Evolutionary conservation across 768 basidiomycete genomes (phyloP), one percentile per base, ranked within the genome.

Genomic region (Lentinus brumalis): DNA sequence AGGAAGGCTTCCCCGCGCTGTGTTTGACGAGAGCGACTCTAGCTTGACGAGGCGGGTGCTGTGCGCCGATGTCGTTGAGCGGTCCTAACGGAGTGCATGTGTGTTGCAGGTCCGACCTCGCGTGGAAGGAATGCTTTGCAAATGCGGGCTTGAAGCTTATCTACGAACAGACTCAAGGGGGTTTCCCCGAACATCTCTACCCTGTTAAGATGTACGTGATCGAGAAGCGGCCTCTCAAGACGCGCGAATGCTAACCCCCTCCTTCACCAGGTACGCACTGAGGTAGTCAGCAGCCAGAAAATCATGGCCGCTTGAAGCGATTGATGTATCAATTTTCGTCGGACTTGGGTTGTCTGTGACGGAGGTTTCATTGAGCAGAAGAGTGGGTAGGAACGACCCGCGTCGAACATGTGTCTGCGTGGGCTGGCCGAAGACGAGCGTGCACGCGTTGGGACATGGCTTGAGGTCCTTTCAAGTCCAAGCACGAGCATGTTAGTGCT

Each of bases 21-120:
- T 86, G 8, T 93, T 94, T 67, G 96, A 98, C 69, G 86, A 89
- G 58, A 78, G 89, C 58, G 96, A 99, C 74, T 95, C 92, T 16
- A 95, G 91, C 70, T 76, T 96, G 69, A 98, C 92, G 9, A 85
- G 96, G 96, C 92, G 53, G 0, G 47, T 38, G 12, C 31, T 49
- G 16, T 29, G 50, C 21, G 9, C n/a, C 50, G 5, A 29, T 38
- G 29, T 5, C 40, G 41, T 40, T 35, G 11, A 51, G 21, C 61
- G n/a, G 40, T 38, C 7, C 30, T 65, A 47, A 62, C 35, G 6
- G 35, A 35, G 35, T 35, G 35, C 1, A 11, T 59, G 41, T 60
- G 6, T 57, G 52, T 12, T 21, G 2, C 66, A 97, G 96, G 70
- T 96, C 94, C 7, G 90, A 96, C 74, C 72, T 76, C 60, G 86